Conservation (phyloP, 1,139 yeast genomes). For the Entelexis paramagnoliae region DNA sequence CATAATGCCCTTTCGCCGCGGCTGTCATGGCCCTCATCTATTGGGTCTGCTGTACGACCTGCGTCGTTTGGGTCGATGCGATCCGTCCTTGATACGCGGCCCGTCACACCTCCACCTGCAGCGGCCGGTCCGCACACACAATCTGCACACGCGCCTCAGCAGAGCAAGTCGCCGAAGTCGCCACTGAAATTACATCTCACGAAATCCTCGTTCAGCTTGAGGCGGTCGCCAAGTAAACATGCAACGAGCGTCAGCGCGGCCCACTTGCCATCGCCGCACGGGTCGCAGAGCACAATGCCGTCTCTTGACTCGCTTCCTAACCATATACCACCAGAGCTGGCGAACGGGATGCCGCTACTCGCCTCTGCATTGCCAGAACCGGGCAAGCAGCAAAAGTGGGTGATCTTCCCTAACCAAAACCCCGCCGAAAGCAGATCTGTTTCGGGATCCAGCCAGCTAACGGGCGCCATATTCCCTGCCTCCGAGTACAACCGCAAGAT, state of each 20-base stretch:
- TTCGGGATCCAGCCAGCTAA: constrained; percentile 24
- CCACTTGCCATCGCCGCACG: not conserved
- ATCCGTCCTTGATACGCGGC: constrained; percentile 8
- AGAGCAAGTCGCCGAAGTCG: constrained; percentile 14
- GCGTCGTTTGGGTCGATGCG: constrained; percentile 11
- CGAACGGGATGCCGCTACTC: constrained; percentile 4
- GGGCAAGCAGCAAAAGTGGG: constrained; percentile 15
- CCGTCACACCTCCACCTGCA: not conserved
- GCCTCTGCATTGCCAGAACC: not conserved
- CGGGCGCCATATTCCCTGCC: constrained; percentile 23
- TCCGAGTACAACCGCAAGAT: constrained; percentile 25
- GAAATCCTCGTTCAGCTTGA: constrained; percentile 17
- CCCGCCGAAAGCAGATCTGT: constrained; percentile 21
- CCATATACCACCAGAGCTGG: not conserved
- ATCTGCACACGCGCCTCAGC: not conserved
- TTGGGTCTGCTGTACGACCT: constrained; percentile 4
- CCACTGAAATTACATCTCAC: constrained; percentile 17
- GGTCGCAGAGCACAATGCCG: constrained; percentile 3
- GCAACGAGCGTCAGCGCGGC: not conserved
- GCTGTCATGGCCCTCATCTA: constrained; percentile 16
- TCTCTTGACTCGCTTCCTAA: not conserved
- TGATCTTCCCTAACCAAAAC: constrained; percentile 19
- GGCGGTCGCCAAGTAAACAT: constrained; percentile 15
- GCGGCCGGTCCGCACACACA: not conserved
- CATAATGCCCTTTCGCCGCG: constrained; percentile 11